These are phyloP conservation scores for Pseudopithomyces chartarum DNA, from an alignment of 2,329 filamentous ascomycete species.

Conservation along the genomic window DNA sequence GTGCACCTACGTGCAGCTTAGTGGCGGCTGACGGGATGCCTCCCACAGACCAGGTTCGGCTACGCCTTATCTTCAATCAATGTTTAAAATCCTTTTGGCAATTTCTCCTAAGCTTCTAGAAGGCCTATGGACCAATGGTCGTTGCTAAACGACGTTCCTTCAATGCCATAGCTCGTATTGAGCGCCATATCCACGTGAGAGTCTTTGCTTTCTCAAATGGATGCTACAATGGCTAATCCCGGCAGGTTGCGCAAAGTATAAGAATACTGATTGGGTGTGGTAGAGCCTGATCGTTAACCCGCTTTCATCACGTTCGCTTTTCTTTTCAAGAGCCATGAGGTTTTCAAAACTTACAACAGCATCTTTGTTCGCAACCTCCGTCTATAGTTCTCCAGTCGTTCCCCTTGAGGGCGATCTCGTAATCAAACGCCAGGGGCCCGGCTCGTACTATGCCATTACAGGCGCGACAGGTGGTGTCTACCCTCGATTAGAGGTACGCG, in stretches of 20 bases:
- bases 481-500: conserved; percentile 66
- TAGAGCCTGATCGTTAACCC: background rate
- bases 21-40: conserved; percentile 17
- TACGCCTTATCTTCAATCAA: background rate
- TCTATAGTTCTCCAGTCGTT: conserved; percentile 12
- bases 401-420: background rate
- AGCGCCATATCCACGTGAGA: background rate
- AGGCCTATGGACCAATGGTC: background rate
- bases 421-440: conserved; percentile 16
- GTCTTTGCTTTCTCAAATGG: conserved; percentile 5
- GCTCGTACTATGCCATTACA: conserved; percentile 26
- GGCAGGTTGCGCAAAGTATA: background rate
- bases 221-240: background rate
- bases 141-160: background rate
- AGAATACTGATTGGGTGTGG: background rate
- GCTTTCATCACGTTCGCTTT: background rate
- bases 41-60: conserved; percentile 12
- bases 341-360: conserved; percentile 5
- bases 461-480: conserved; percentile 30
- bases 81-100: background rate
- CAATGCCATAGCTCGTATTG: background rate
- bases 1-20: conserved; percentile 17
- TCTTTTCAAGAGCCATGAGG: conserved; percentile 9
- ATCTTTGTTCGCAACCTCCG: conserved; percentile 10
- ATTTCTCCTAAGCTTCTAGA: conserved; percentile 6